Evolutionary conservation across 2,329 filamentous ascomycete species (phyloP).

Genomic region (Fusarium sp.): DNA sequence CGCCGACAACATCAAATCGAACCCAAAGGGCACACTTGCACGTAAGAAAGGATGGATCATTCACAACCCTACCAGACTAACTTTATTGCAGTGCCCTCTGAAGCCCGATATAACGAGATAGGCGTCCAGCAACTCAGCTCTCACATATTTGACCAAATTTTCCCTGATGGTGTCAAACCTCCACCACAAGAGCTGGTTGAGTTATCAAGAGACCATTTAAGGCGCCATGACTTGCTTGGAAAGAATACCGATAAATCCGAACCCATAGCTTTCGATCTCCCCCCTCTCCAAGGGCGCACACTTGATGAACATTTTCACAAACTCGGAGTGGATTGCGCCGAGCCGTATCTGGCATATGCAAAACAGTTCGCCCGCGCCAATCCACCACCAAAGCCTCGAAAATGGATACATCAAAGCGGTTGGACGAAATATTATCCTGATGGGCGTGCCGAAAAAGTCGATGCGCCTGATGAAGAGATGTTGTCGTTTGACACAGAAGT

Average conservation of each 20-base stretch:
- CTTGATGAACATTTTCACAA: constrained; percentile 95
- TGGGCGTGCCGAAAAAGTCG: constrained; percentile 75
- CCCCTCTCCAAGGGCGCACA: constrained; percentile 78
- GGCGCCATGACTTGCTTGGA: constrained; percentile 85
- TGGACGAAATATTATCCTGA: constrained; percentile 93
- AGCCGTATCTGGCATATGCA: constrained; percentile 81
- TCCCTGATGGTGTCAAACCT: constrained; percentile 65
- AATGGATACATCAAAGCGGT: constrained; percentile 83
- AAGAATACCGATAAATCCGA: constrained; percentile 83
- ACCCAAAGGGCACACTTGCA: constrained; percentile 48
- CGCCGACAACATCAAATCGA: constrained; percentile 37
- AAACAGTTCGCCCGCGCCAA: constrained; percentile 76
- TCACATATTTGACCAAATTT: constrained; percentile 85
- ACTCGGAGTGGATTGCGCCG: constrained; percentile 85
- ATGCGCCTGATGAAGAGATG: constrained; percentile 81
- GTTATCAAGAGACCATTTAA: constrained; percentile 83
- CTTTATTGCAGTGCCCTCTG: constrained; percentile 55
- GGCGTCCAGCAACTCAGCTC: constrained; percentile 92
- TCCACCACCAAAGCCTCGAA: constrained; percentile 67
- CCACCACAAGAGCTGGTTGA: constrained; percentile 78
- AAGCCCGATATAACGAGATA: constrained; percentile 87
- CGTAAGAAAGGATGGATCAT: constrained; percentile 47
- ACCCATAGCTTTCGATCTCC: constrained; percentile 88
- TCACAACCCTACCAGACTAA: not conserved
- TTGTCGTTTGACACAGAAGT: constrained; percentile 97